Percentiles rank a stretch among this genome's conserved stretches.
Evolutionary conservation across 2,329 filamentous ascomycete species (phyloP).

Genomic region (Lasiodiplodia sp.): DNA sequence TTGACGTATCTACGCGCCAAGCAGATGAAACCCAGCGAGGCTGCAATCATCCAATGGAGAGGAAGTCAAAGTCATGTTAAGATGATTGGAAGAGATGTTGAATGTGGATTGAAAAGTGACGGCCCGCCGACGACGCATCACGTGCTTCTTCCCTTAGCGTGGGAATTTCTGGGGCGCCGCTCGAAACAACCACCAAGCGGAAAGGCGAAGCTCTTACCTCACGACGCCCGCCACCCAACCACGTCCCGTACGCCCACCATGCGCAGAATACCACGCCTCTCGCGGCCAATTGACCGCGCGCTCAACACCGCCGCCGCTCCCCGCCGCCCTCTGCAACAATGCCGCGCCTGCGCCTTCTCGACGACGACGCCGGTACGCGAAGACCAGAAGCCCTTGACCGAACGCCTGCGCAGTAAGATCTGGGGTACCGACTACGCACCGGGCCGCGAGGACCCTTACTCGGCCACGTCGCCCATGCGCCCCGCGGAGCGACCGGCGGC

Average conservation of each 20-base stretch:
- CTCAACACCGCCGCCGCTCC: not conserved
- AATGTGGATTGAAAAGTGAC: no score
- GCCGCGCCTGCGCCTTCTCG: conserved; percentile 13
- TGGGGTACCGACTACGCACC: conserved; percentile 29
- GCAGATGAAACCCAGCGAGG: not conserved
- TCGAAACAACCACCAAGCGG: not conserved
- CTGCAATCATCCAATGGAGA: not conserved
- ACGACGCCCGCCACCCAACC: not conserved
- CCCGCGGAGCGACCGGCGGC: not conserved
- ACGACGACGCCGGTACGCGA: not conserved
- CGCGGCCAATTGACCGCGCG: conserved; percentile 28
- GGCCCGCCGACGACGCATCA: not conserved
- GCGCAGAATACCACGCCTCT: conserved; percentile 25
- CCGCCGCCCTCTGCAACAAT: not conserved
- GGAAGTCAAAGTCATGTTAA: not conserved
- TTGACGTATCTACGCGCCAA: not conserved
- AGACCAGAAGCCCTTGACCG: not conserved
- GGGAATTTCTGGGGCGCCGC: conserved; percentile 22
- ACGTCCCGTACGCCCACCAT: not conserved
- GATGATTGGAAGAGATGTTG: not conserved
- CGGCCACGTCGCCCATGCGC: conserved; percentile 20
- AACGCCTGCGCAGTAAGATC: conserved; percentile 21
- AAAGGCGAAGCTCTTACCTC: not conserved
- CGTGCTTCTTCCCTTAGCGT: not conserved
- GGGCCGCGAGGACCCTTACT: conserved; percentile 29